Percentiles rank a stretch among this genome's conserved stretches.
Evolutionary conservation across 164 flowering plant genomes (phyloP).

Genomic region (Kalanchoe fedtschenkoi): DNA sequence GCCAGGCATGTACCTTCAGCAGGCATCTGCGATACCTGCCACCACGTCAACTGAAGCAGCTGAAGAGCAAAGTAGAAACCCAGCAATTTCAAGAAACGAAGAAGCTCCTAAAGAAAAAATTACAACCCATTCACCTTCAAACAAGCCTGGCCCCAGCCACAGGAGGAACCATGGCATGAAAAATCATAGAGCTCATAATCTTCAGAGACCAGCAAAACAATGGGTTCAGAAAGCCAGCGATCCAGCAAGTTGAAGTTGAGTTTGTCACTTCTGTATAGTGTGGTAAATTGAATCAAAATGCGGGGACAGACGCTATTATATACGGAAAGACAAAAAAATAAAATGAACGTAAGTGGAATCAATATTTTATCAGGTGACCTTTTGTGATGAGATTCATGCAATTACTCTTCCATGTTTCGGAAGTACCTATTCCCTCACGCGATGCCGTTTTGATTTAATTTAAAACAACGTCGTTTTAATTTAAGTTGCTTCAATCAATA

Average conservation of each 20-base stretch:
- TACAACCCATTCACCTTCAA: conserved; percentile 17
- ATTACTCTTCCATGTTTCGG: too few species aligned
- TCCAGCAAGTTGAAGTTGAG: conserved; percentile 1
- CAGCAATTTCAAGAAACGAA: neutral
- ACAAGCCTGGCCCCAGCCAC: conserved; percentile 16
- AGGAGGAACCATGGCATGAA: conserved; percentile 20
- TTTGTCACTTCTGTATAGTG: too few species aligned
- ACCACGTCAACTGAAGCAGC: conserved; percentile 6
- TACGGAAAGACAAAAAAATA: too few species aligned
- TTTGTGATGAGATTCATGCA: too few species aligned
- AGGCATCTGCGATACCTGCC: conserved; percentile 15
- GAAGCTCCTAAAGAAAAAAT: conserved; percentile 11
- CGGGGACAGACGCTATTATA: too few species aligned
- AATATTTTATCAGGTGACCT: too few species aligned
- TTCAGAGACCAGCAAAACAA: conserved; percentile 27
- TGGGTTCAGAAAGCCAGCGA: conserved; percentile 36
- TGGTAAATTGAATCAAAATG: too few species aligned
- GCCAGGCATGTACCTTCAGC: conserved; percentile 66
- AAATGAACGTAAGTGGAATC: too few species aligned
- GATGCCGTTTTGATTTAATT: too few species aligned
- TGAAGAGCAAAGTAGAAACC: conserved; percentile 17
- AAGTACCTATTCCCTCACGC: too few species aligned
- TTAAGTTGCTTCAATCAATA: too few species aligned
- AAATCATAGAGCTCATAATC: conserved; percentile 19
- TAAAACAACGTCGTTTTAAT: too few species aligned